A percentile compares a stretch with the other conserved stretches of the same genome.
Evolutionary conservation across 192 early-diverging fungal genomes (phyloP).

Genomic region (Backusella morwellensis): DNA sequence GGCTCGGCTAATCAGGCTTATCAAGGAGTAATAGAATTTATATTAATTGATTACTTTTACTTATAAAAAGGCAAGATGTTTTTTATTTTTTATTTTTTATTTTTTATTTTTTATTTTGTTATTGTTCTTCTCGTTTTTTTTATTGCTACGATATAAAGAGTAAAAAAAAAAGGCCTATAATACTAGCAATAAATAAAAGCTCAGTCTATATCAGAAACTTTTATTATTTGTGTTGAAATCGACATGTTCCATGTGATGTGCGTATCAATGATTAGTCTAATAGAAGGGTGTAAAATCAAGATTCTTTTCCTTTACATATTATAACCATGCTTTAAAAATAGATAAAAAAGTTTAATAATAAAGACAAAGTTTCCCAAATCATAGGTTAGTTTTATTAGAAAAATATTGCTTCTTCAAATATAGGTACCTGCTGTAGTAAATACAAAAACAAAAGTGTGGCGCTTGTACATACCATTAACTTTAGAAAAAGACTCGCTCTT

Average conservation of each 20-base stretch:
- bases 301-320: background rate
- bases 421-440: background rate
- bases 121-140: background rate
- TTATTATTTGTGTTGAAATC: background rate
- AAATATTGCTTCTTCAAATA: background rate
- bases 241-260: background rate
- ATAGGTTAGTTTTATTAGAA: no score
- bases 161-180: background rate
- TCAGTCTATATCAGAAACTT: background rate
- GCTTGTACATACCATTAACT: background rate
- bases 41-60: background rate
- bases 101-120: background rate
- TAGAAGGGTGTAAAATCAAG: background rate
- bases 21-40: background rate
- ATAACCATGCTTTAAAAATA: background rate
- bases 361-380: no score
- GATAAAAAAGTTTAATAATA: background rate
- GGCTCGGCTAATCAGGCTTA: background rate
- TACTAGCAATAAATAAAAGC: background rate
- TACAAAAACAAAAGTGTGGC: background rate
- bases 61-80: background rate
- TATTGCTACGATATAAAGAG: background rate
- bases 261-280: background rate
- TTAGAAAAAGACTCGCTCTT: background rate
- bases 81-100: background rate